phyloP scores from a whole-genome alignment of 345 rosid genomes.

The Eucalyptus marginata region DNA sequence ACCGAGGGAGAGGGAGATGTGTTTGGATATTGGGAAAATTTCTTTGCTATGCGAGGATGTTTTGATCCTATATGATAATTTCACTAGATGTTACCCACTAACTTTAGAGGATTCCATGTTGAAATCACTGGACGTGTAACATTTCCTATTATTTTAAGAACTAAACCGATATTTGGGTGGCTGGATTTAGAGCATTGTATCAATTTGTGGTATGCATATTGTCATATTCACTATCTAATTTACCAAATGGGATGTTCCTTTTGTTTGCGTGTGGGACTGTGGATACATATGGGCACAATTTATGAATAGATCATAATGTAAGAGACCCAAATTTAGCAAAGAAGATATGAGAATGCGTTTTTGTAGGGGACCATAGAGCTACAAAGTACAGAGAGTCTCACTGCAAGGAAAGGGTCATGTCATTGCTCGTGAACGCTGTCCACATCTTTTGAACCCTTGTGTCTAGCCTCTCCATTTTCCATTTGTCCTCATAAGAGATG shows the following conservation, averaged over 20 bases:
- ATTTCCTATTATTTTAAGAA: neutral
- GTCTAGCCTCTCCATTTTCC: neutral
- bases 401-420: neutral
- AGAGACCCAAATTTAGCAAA: neutral
- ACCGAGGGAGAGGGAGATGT: neutral
- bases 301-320: neutral
- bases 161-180: neutral
- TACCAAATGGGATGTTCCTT: fast-evolving
- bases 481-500: neutral
- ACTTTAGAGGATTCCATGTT: neutral
- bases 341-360: neutral
- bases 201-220: neutral
- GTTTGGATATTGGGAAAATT: neutral
- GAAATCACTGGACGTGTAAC: neutral
- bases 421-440: neutral
- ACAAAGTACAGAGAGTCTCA: neutral
- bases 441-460: neutral
- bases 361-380: neutral
- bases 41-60: neutral
- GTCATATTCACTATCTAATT: neutral
- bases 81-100: neutral
- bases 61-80: neutral
- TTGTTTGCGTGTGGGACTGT: neutral
- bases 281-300: neutral
- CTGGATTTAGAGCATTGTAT: neutral